phyloP scores from a whole-genome alignment of 73 alveolate genomes.

The Strombidium stylifer region DNA sequence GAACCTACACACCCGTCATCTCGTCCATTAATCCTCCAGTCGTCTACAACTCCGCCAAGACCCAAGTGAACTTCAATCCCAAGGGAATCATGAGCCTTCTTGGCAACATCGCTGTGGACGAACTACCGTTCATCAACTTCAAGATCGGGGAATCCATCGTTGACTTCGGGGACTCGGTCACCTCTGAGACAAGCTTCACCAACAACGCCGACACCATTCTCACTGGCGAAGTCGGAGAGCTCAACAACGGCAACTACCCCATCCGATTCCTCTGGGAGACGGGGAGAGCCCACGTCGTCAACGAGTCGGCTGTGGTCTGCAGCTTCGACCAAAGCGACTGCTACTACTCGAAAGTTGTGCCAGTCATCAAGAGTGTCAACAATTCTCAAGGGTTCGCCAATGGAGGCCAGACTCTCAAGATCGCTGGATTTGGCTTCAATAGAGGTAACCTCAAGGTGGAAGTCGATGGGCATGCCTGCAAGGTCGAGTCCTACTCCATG shows the following conservation, averaged over 20 bases:
- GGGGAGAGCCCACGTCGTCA: neutral
- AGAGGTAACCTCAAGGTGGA: neutral
- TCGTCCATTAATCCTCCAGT: slow-evolving; percentile 11
- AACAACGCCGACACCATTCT: neutral
- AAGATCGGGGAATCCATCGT: neutral
- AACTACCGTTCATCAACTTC: neutral
- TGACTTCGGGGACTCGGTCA: slow-evolving; percentile 9
- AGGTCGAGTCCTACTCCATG: neutral
- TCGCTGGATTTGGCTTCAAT: slow-evolving; percentile 14
- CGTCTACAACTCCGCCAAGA: slow-evolving; percentile 6
- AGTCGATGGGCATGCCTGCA: slow-evolving; percentile 23
- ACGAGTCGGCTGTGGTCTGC: neutral
- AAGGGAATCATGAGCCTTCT: slow-evolving; percentile 8
- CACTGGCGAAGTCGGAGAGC: neutral
- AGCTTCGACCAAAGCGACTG: slow-evolving; percentile 3
- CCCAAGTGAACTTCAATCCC: neutral
- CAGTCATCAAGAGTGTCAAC: slow-evolving; percentile 3
- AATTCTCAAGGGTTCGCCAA: neutral
- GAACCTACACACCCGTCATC: slow-evolving; percentile 18
- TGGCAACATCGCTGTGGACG: no score
- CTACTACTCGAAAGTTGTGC: slow-evolving; percentile 20
- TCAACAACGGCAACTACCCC: neutral
- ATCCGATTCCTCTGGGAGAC: neutral
- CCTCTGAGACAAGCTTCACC: neutral
- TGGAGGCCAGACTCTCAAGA: slow-evolving; percentile 15